A percentile compares a stretch with the other conserved stretches of the same genome.
These are phyloP conservation scores for Gossypium laxum DNA, from an alignment of 441 rosid genomes.

Conservation along the genomic window DNA sequence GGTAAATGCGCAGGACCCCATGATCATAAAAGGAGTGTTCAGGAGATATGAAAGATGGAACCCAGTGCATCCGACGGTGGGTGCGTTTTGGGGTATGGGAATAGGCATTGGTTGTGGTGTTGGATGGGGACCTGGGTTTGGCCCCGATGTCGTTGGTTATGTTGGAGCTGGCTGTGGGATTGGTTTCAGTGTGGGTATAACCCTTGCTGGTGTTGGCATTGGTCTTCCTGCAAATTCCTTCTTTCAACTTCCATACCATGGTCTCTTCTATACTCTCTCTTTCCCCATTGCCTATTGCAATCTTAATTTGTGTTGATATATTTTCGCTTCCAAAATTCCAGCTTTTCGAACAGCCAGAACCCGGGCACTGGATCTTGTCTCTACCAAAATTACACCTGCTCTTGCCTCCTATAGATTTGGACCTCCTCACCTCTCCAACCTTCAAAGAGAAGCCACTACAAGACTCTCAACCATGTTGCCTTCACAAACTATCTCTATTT, in stretches of 20 bases:
- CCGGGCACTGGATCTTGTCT: slow-evolving; percentile 30
- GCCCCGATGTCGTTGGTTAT: slow-evolving; percentile 80
- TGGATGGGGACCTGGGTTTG: slow-evolving; percentile 97
- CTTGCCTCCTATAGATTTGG: slow-evolving; percentile 38
- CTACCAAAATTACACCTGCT: slow-evolving; percentile 20
- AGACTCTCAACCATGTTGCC: slow-evolving; percentile 29
- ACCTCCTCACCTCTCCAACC: slow-evolving; percentile 29
- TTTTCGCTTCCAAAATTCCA: slow-evolving; percentile 14
- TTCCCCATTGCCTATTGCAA: background rate
- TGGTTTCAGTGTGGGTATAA: slow-evolving; percentile 82
- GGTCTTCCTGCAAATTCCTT: slow-evolving; percentile 76
- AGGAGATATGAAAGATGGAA: slow-evolving; percentile 80
- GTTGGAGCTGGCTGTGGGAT: slow-evolving; percentile 89
- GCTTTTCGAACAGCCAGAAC: slow-evolving; percentile 40
- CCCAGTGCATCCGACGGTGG: slow-evolving; percentile 82
- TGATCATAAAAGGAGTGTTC: slow-evolving; percentile 75
- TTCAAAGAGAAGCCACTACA: slow-evolving; percentile 42
- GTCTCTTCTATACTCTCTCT: slow-evolving; percentile 19
- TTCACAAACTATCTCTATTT: slow-evolving; percentile 24
- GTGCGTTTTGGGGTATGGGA: slow-evolving; percentile 96
- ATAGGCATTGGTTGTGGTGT: slow-evolving; percentile 83
- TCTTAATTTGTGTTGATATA: background rate
- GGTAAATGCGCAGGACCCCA: slow-evolving; percentile 30
- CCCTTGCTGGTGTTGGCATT: slow-evolving; percentile 71
- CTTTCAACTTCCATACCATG: slow-evolving; percentile 45